Evolutionary conservation across 441 rosid genomes (phyloP).

Genomic region (Syzygium syzygioides): DNA sequence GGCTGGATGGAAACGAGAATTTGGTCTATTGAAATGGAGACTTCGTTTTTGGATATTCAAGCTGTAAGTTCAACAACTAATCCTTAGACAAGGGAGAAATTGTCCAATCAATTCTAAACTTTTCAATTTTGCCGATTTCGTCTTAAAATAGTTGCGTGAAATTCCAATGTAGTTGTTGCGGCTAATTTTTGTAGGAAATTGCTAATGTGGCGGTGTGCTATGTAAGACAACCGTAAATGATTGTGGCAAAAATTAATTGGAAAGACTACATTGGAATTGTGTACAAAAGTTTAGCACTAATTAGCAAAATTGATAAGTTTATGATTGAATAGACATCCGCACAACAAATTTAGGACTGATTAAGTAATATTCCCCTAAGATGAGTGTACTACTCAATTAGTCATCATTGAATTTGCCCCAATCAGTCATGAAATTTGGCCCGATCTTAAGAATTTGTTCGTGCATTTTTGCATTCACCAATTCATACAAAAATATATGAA

Average conservation of each 20-base stretch:
- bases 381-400: neutral
- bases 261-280: too few species aligned
- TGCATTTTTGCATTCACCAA: neutral
- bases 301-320: too few species aligned
- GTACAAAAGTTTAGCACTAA: too few species aligned
- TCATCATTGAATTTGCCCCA: neutral
- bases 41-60: neutral
- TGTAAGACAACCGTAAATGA: neutral
- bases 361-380: neutral
- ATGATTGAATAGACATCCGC: too few species aligned
- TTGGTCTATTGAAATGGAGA: neutral
- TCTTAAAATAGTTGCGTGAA: neutral
- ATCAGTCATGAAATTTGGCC: neutral
- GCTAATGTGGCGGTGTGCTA: accelerated
- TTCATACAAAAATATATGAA: too few species aligned
- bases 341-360: too few species aligned
- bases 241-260: too few species aligned
- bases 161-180: accelerated
- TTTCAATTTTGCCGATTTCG: neutral
- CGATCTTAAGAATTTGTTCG: neutral
- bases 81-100: neutral
- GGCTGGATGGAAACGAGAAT: neutral
- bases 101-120: neutral
- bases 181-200: too few species aligned
- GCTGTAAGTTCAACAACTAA: neutral